Conservation (phyloP, 2,329 filamentous ascomycete genomes). For the Plectosphaerella cucumerina region DNA sequence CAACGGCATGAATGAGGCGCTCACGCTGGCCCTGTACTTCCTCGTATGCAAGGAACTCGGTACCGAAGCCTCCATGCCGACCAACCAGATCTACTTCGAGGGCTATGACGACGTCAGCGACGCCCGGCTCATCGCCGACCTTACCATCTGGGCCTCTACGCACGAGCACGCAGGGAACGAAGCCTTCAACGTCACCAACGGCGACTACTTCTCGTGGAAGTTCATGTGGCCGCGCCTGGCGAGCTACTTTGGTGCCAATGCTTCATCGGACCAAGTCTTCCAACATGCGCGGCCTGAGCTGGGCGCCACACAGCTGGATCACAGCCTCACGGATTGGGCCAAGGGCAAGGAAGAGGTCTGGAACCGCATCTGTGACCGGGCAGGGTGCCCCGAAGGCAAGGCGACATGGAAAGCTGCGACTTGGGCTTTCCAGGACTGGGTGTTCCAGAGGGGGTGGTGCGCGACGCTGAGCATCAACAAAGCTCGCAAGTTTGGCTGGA, state of each 20-base stretch:
- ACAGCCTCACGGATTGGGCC: background rate
- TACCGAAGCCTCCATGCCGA: background rate
- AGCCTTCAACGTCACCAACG: constrained; percentile 7
- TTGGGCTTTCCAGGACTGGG: constrained; percentile 4
- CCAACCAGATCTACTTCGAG: constrained; percentile 1
- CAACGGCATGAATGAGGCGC: constrained; percentile 1
- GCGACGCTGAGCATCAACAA: constrained; percentile 7
- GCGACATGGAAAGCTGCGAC: background rate
- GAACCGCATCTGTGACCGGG: constrained; percentile 1
- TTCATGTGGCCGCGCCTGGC: constrained; percentile 6
- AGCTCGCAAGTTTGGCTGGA: constrained; percentile 5
- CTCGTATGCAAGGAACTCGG: background rate
- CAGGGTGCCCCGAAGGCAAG: constrained; percentile 1
- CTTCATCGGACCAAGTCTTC: background rate
- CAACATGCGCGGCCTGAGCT: background rate
- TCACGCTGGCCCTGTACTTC: background rate
- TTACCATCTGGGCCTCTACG: background rate
- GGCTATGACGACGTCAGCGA: constrained; percentile 1
- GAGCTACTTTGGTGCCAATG: background rate
- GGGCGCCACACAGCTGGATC: background rate
- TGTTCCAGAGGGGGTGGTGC: constrained; percentile 3
- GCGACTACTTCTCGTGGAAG: constrained; percentile 6
- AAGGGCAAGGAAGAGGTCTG: background rate
- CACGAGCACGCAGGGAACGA: constrained; percentile 19
- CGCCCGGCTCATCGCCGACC: background rate